Conservation (phyloP, 2,329 filamentous ascomycete genomes). For the Cercospora berteroae region DNA sequence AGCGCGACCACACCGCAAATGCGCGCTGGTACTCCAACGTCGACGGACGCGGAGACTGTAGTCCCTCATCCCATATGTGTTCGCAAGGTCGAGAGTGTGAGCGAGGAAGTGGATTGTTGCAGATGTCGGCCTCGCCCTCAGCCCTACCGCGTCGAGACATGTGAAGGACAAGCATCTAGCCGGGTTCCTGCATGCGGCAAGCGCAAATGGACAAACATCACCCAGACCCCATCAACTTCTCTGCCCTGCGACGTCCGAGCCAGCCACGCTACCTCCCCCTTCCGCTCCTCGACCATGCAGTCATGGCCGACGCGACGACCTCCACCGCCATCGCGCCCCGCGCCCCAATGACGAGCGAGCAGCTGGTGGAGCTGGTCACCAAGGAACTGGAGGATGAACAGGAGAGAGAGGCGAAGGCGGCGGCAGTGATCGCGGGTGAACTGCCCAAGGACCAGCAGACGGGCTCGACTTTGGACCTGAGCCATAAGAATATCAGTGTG, state of each 20-base stretch:
- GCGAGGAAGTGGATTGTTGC: not conserved
- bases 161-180: conserved; percentile 1
- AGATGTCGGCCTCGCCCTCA: not conserved
- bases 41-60: not conserved
- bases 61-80: not conserved
- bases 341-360: conserved; percentile 30
- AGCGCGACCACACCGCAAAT: not conserved
- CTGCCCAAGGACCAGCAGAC: conserved; percentile 42
- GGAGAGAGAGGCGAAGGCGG: conserved; percentile 35
- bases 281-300: conserved; percentile 10
- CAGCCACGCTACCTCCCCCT: conserved; percentile 11
- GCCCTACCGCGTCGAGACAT: not conserved
- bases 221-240: conserved; percentile 4
- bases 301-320: conserved; percentile 31
- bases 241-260: conserved; percentile 5
- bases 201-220: conserved; percentile 8
- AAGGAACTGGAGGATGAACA: conserved; percentile 37
- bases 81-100: not conserved
- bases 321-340: conserved; percentile 20
- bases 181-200: conserved; percentile 7
- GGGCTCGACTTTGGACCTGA: conserved; percentile 75
- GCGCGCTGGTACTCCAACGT: not conserved
- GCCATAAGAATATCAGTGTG: conserved; percentile 69
- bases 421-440: conserved; percentile 26
- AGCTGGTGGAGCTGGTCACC: conserved; percentile 34